These are phyloP conservation scores for Fusarium setosum DNA, from an alignment of 2,329 filamentous ascomycete genomes.

Conservation along the genomic window DNA sequence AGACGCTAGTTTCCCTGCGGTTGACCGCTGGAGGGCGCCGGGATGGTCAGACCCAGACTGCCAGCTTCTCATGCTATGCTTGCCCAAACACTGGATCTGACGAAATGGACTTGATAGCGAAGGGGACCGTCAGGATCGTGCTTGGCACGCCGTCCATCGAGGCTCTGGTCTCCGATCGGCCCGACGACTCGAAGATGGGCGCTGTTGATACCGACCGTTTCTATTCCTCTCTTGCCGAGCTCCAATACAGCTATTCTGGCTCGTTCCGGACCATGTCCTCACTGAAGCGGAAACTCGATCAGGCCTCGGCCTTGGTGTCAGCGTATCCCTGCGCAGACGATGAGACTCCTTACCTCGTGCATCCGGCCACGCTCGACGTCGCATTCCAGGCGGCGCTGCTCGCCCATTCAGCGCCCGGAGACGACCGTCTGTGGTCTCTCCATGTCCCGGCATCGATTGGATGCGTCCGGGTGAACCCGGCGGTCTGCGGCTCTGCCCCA, in stretches of 20 bases:
- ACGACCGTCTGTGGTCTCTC: constrained; percentile 46
- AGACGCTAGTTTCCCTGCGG: not conserved
- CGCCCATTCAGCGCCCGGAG: constrained; percentile 46
- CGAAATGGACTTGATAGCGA: too few species aligned
- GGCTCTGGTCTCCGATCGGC: not conserved
- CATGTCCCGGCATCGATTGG: constrained; percentile 28
- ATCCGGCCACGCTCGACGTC: constrained; percentile 43
- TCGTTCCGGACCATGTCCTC: not conserved
- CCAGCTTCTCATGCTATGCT: too few species aligned
- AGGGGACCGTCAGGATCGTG: not conserved
- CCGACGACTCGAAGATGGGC: not conserved
- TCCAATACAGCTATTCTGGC: not conserved
- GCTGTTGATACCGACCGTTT: not conserved
- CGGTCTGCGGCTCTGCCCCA: too few species aligned
- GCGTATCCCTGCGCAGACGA: not conserved
- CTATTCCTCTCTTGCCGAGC: not conserved
- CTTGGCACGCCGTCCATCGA: not conserved
- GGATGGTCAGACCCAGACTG: too few species aligned
- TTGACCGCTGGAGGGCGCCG: not conserved
- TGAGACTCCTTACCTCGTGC: not conserved
- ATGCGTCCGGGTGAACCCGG: not conserved
- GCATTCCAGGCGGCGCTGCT: constrained; percentile 48
- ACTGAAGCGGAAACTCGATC: not conserved
- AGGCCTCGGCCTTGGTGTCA: not conserved
- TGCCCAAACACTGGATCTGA: too few species aligned